phyloP scores from a whole-genome alignment of 192 early-diverging fungal species.

The Coemansia sp. region DNA sequence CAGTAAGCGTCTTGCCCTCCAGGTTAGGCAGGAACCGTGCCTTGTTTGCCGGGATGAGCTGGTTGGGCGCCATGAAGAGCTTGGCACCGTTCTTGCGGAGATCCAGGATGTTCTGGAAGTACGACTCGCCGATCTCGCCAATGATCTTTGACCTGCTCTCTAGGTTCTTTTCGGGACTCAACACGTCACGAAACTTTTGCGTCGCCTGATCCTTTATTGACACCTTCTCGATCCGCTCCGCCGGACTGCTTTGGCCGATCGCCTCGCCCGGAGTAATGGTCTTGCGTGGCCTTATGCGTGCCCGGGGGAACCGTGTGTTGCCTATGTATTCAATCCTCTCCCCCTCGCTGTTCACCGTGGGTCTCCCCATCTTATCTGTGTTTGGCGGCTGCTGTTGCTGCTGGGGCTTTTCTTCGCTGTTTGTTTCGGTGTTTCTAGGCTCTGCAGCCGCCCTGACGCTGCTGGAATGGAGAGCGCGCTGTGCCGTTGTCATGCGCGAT shows the following conservation, averaged over 20 bases:
- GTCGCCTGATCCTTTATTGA: constrained; percentile 25
- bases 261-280: constrained; percentile 52
- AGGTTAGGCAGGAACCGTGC: constrained; percentile 52
- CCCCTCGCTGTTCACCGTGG: neutral
- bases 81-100: constrained; percentile 55
- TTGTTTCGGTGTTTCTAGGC: neutral
- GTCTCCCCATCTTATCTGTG: neutral
- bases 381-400: neutral
- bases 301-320: constrained; percentile 50
- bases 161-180: constrained; percentile 54
- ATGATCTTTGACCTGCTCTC: constrained; percentile 50
- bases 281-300: constrained; percentile 44
- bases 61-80: constrained; percentile 44
- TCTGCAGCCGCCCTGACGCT: neutral
- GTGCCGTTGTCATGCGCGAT: neutral
- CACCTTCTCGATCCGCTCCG: constrained; percentile 16
- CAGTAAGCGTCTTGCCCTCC: constrained; percentile 34
- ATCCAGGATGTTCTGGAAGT: constrained; percentile 55
- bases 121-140: constrained; percentile 47
- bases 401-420: neutral
- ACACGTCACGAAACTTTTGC: constrained; percentile 36
- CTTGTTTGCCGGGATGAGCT: constrained; percentile 33
- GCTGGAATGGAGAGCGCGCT: constrained; percentile 4
- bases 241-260: constrained; percentile 40
- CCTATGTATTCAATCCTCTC: constrained; percentile 54